Percentiles rank a stretch among this genome's conserved stretches.
Conservation (phyloP, 768 basidiomycete genomes). For the Calocybe gangraenosa region DNA sequence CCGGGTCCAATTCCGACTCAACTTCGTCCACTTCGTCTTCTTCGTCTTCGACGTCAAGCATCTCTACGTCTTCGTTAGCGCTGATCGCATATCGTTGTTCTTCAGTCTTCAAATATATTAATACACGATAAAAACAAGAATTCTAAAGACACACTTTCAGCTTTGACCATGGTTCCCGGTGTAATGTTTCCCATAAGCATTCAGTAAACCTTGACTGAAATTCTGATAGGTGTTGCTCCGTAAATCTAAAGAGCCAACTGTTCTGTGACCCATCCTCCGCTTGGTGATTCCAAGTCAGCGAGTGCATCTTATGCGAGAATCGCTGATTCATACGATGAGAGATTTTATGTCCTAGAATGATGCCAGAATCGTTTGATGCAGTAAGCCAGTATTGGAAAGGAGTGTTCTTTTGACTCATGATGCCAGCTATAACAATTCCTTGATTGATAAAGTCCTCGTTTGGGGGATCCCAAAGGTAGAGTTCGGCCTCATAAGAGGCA, state of each 20-base stretch:
- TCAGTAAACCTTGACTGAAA: constrained; percentile 66
- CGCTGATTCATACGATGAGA: constrained; percentile 67
- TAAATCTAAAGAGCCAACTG: constrained; percentile 85
- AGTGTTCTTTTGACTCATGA: constrained; percentile 41
- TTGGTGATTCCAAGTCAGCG: constrained; percentile 88
- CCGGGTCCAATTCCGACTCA: constrained; percentile 57
- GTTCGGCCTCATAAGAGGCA: constrained; percentile 43
- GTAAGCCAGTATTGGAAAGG: constrained; percentile 57
- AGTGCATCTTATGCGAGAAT: constrained; percentile 55
- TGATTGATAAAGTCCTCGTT: constrained; percentile 47
- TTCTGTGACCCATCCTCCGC: constrained; percentile 48
- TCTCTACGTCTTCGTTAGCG: constrained; percentile 83
- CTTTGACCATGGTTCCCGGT: constrained; percentile 73
- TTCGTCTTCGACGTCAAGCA: constrained; percentile 73
- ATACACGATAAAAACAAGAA: not conserved
- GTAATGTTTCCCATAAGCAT: constrained; percentile 77
- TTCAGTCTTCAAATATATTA: constrained; percentile 46
- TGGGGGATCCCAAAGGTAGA: constrained; percentile 61
- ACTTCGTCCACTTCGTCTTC: constrained; percentile 82
- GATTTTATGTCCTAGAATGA: constrained; percentile 59
- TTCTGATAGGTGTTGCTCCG: constrained; percentile 47
- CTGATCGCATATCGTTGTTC: constrained; percentile 83
- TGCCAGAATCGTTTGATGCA: constrained; percentile 45
- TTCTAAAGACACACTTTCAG: constrained; percentile 53
- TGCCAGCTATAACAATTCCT: constrained; percentile 49